phyloP scores from a whole-genome alignment of 345 rosid genomes.

The Camelina sativa region DNA sequence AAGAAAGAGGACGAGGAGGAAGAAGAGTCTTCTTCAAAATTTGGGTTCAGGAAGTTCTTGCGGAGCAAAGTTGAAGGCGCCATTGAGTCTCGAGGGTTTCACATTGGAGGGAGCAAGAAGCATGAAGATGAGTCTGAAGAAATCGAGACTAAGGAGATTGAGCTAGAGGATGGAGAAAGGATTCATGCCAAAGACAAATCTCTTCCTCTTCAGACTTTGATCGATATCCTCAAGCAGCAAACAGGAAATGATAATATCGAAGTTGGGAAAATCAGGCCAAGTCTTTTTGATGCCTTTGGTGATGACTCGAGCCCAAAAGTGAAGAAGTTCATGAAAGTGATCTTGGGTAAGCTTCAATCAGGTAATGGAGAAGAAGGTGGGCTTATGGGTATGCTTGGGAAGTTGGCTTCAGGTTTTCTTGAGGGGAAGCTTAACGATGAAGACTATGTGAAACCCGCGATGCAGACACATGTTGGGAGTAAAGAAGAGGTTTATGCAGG shows the following conservation, averaged over 20 bases:
- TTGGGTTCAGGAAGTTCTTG: constrained; percentile 66
- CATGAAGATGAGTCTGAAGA: constrained; percentile 48
- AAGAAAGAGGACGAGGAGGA: constrained; percentile 44
- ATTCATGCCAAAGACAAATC: constrained; percentile 68
- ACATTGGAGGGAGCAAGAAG: constrained; percentile 51
- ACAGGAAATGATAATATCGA: constrained; percentile 93
- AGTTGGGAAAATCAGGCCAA: constrained; percentile 89
- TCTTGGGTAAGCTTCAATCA: constrained; percentile 62
- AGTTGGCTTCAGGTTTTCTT: constrained; percentile 82
- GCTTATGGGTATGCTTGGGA: constrained; percentile 83
- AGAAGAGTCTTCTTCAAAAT: constrained; percentile 44
- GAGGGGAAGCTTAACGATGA: constrained; percentile 79
- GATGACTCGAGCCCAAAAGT: constrained; percentile 97
- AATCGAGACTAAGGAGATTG: constrained; percentile 48
- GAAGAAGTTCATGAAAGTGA: constrained; percentile 94
- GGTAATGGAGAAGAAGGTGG: constrained; percentile 62
- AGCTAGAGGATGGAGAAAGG: constrained; percentile 51
- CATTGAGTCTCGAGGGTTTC: constrained; percentile 76
- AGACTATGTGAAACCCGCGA: constrained; percentile 70
- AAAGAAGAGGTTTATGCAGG: constrained; percentile 90
- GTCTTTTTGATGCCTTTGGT: constrained; percentile 86
- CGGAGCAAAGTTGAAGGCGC: constrained; percentile 58
- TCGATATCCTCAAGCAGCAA: constrained; percentile 89
- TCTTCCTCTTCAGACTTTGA: constrained; percentile 73
- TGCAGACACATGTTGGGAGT: constrained; percentile 67